Percentiles rank a stretch among this genome's conserved stretches.
phyloP scores from a whole-genome alignment of 1,139 yeast genomes.

The Candida neerlandica region DNA sequence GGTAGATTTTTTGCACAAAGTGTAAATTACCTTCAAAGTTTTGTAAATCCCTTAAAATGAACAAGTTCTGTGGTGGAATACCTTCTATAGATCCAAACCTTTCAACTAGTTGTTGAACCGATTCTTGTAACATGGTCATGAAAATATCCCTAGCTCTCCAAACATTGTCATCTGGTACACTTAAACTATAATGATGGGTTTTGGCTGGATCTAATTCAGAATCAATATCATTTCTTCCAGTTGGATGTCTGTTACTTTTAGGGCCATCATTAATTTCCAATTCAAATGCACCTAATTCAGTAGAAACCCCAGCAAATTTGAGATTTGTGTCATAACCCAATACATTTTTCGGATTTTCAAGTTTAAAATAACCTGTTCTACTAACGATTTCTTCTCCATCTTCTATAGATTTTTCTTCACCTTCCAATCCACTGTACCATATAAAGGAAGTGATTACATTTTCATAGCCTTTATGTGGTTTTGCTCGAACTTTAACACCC shows the following conservation, averaged over 20 bases:
- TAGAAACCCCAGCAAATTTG: constrained; percentile 54
- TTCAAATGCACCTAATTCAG: constrained; percentile 57
- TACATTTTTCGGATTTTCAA: constrained; percentile 28
- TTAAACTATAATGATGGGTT: constrained; percentile 68
- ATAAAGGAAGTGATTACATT: constrained; percentile 63
- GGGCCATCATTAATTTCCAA: constrained; percentile 54
- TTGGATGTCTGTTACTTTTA: constrained; percentile 45
- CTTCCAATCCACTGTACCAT: constrained; percentile 77
- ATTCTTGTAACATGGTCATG: constrained; percentile 68
- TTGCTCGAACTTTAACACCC: constrained; percentile 72
- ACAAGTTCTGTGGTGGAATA: constrained; percentile 53
- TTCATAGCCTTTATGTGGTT: constrained; percentile 54
- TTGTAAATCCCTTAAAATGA: constrained; percentile 60
- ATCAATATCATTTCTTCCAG: constrained; percentile 27
- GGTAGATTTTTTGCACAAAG: constrained; percentile 71
- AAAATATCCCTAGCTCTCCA: constrained; percentile 86
- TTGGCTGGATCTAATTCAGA: constrained; percentile 52
- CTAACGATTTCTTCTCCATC: constrained; percentile 21
- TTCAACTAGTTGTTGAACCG: constrained; percentile 53
- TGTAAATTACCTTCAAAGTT: constrained; percentile 77
- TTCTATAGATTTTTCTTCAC: constrained; percentile 39
- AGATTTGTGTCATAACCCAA: constrained; percentile 40
- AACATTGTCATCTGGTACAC: constrained; percentile 68
- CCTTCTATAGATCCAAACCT: constrained; percentile 29
- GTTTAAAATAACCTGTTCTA: constrained; percentile 35